Percentiles rank a stretch among this genome's conserved stretches.
Conservation (phyloP, 148 eudicot genomes). For the Hydrangea macrophylla region DNA sequence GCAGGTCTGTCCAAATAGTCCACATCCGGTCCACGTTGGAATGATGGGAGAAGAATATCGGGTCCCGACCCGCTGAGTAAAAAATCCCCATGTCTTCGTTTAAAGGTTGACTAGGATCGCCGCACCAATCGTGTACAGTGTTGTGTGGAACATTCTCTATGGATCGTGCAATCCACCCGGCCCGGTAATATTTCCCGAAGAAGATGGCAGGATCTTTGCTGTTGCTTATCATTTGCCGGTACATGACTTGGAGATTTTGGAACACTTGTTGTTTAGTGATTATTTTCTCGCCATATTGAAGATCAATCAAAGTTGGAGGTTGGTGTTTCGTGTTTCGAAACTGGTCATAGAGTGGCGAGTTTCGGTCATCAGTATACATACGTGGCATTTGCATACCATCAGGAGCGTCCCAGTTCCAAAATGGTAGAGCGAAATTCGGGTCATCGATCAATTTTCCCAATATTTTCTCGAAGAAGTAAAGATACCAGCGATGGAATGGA, state of each 20-base stretch:
- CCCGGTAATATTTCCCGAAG: constrained; percentile 17
- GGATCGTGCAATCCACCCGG: constrained; percentile 7
- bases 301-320: constrained; percentile 31
- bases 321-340: constrained; percentile 34
- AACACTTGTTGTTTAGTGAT: neutral
- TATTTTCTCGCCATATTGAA: constrained; percentile 20
- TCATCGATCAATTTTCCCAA: constrained; percentile 46
- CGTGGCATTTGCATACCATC: constrained; percentile 41
- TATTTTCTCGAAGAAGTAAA: constrained; percentile 46
- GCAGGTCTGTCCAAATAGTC: neutral
- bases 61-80: neutral
- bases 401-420: constrained; percentile 62
- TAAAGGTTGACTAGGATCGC: neutral
- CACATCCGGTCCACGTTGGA: neutral
- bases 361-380: constrained; percentile 13
- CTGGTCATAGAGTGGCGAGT: constrained; percentile 30
- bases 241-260: neutral
- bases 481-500: constrained; percentile 18
- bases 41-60: neutral
- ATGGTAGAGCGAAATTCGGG: constrained; percentile 54
- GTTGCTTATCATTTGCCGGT: neutral
- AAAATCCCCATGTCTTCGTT: neutral
- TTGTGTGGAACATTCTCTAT: neutral
- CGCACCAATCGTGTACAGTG: neutral
- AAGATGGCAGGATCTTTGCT: constrained; percentile 10